Evolutionary conservation across 2,329 filamentous ascomycete species (phyloP), one percentile per base, ranked within the genome.

Genomic region (Mycosphaerella sp.): DNA sequence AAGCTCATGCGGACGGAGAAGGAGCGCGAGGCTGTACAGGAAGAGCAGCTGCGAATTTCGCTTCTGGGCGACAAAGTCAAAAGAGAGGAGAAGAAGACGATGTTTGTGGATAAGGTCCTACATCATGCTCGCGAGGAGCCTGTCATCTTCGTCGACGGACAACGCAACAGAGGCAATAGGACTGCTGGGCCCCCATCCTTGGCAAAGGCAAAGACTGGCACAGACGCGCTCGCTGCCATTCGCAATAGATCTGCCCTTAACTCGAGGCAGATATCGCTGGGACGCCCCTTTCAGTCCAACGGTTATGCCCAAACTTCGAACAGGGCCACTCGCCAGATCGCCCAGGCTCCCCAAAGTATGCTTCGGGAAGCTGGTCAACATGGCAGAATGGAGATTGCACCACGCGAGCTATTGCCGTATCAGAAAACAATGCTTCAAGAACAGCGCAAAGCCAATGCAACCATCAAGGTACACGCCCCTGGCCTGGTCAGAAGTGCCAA

Each of bases 51-150:
- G 36, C 58, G 59, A 39, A 58, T 78, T 59, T 82, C 83, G 59
- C 84, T 91, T 66, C 78, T 81, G 59, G 75, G 74, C 41, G 76
- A 84, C 58, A 79, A 83, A 38, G 74, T 80, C 34, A 72, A 77
- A 48, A 76, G 80, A 49, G 76, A 85, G 6, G 75, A 76, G 4
- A 74, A 75, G 21, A 83, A 85, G 36, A 60, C 65, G 1, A 59
- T 63, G 17, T 64, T 65, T 41, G 61, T 68, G 32, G 51, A 59
- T 7, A 60, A 59, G 41, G 53, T 61, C 43, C 52, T 62, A 14
- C 48, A 57, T 9, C 54, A 59, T 38, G 54, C 59, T 23, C 49
- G 59, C 38, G 54, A 56, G 23, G 53, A 53, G 14, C 51, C 44
- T 21, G 48, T 44, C 38, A 49, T 49, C 11, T 62, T 55, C 48